These are phyloP conservation scores for Aspergillus saccharolyticus DNA, from an alignment of 495 filamentous ascomycete species.

Conservation along the genomic window DNA sequence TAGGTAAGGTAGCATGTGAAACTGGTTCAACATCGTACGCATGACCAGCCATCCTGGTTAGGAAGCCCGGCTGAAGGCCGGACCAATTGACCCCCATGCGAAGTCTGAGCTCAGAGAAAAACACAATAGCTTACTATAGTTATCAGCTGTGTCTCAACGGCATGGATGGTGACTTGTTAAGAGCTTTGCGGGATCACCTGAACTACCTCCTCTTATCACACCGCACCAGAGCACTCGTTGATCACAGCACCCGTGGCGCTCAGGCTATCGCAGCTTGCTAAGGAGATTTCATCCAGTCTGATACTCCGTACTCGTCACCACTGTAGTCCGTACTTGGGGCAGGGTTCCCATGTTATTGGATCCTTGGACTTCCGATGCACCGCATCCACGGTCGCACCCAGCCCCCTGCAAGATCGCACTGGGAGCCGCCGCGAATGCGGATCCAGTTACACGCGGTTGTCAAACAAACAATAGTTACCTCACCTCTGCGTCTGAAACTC, in stretches of 20 bases:
- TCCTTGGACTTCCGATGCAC: not conserved
- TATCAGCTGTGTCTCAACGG: not conserved
- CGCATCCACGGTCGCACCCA: not conserved
- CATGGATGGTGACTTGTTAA: not conserved
- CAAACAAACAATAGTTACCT: not conserved
- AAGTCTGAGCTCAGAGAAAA: not conserved
- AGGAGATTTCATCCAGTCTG: not conserved
- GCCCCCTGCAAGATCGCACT: not conserved
- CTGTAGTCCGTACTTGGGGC: not conserved
- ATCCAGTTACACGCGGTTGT: not conserved
- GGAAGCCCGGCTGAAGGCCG: not conserved
- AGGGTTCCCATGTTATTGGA: not conserved
- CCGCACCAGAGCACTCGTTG: not conserved
- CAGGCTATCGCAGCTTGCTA: not conserved
- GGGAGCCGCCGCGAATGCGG: not conserved
- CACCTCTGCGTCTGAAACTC: not conserved
- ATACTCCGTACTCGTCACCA: not conserved
- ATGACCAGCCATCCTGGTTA: not conserved
- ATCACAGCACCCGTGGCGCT: not conserved
- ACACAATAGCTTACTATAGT: too few species aligned
- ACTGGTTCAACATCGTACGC: not conserved
- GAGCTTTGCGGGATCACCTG: not conserved
- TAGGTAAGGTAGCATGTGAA: slow-evolving; percentile 1
- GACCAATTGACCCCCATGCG: not conserved
- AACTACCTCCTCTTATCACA: too few species aligned